Evolutionary conservation across 768 basidiomycete species (phyloP).

Genomic region (Termitomyces sp.): DNA sequence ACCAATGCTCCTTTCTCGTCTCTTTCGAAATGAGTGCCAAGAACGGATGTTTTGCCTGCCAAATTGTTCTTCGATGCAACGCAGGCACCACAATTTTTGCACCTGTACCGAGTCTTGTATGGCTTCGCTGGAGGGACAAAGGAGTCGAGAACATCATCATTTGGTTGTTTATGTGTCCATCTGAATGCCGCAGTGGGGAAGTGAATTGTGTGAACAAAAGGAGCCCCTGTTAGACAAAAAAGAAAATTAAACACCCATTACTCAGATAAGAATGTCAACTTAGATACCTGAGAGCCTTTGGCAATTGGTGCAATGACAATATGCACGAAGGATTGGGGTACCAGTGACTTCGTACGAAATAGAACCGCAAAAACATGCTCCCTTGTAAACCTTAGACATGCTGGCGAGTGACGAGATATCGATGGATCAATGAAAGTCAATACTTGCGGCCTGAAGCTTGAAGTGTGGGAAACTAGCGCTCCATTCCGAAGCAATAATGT

Average conservation of each 20-base stretch:
- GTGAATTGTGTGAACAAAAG: constrained; percentile 60
- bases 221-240: constrained; percentile 33
- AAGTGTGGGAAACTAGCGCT: background rate
- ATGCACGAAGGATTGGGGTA: constrained; percentile 48
- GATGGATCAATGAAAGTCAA: background rate
- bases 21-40: constrained; percentile 51
- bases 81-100: constrained; percentile 52
- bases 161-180: constrained; percentile 43
- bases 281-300: constrained; percentile 49
- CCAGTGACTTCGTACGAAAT: constrained; percentile 43
- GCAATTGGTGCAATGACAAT: constrained; percentile 69
- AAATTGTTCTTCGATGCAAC: constrained; percentile 49
- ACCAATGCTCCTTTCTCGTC: constrained; percentile 44
- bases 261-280: background rate
- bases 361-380: constrained; percentile 55
- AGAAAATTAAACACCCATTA: background rate
- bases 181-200: constrained; percentile 42
- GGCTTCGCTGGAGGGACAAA: constrained; percentile 45
- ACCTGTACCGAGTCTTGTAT: constrained; percentile 58
- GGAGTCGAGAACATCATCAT: constrained; percentile 31
- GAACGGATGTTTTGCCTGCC: constrained; percentile 46
- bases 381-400: constrained; percentile 25
- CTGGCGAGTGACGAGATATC: background rate
- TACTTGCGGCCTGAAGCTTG: background rate
- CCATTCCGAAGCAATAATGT: background rate